Evolutionary conservation across 169 alveolate species (phyloP).

Genomic region (Toxoplasma gondii): DNA sequence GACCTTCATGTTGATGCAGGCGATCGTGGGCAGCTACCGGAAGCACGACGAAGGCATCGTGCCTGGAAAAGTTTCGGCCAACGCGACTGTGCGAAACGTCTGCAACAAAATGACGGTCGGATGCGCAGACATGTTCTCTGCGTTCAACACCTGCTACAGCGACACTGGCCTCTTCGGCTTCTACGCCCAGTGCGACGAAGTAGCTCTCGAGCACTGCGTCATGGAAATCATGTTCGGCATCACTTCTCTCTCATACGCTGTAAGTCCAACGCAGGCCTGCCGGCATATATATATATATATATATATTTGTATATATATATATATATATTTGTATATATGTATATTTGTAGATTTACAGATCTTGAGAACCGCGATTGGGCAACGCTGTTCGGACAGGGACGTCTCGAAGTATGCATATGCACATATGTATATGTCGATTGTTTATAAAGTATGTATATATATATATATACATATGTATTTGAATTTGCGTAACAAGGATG

Average conservation of each 20-base stretch:
- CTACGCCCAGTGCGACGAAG: conserved; percentile 85
- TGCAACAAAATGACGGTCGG: conserved; percentile 85
- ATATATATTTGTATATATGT: background rate
- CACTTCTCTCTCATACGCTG: conserved; percentile 80
- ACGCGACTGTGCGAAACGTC: conserved; percentile 80
- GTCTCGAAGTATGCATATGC: background rate
- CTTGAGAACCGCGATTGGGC: background rate
- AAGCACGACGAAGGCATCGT: conserved; percentile 79
- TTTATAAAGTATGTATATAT: background rate
- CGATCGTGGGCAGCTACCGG: conserved; percentile 92
- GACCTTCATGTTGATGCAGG: conserved; percentile 92
- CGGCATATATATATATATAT: background rate
- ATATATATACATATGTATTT: background rate
- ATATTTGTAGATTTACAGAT: background rate
- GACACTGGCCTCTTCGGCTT: conserved; percentile 95
- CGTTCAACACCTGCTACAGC: conserved; percentile 90
- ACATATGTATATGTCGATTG: background rate
- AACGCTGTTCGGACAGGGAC: background rate
- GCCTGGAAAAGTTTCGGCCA: conserved; percentile 81
- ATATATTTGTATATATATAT: background rate
- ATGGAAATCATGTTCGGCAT: conserved; percentile 82
- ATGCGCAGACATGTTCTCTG: conserved; percentile 85
- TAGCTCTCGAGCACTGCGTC: conserved; percentile 86
- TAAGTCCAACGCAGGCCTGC: background rate
- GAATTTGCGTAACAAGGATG: background rate